These are phyloP conservation scores for Boletus sp. DNA, from an alignment of 1,284 basidiomycete species.

Conservation along the genomic window DNA sequence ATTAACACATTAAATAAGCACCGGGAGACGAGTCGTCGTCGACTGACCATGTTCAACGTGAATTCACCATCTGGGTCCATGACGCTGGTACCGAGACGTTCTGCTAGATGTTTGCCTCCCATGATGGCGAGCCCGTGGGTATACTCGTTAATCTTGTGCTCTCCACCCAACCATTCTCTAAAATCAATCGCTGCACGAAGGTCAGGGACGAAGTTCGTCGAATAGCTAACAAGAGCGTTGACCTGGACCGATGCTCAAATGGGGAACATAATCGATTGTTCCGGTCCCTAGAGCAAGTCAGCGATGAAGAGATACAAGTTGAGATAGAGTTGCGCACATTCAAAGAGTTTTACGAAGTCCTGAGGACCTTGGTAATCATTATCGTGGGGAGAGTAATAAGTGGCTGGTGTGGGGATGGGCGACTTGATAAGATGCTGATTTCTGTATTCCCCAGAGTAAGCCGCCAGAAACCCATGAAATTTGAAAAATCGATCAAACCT, in stretches of 20 bases:
- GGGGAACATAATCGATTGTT: slow-evolving; percentile 56
- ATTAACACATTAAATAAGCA: neutral
- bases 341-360: slow-evolving; percentile 56
- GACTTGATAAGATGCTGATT: slow-evolving; percentile 78
- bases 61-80: slow-evolving; percentile 61
- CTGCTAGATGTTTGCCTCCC: slow-evolving; percentile 65
- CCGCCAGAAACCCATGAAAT: neutral
- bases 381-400: slow-evolving; percentile 48
- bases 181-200: slow-evolving; percentile 62
- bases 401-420: slow-evolving; percentile 68
- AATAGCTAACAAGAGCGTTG: slow-evolving; percentile 9
- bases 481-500: slow-evolving; percentile 42
- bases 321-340: slow-evolving; percentile 41
- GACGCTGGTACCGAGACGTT: slow-evolving; percentile 61
- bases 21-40: neutral
- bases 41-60: slow-evolving; percentile 72
- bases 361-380: slow-evolving; percentile 29
- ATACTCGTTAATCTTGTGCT: slow-evolving; percentile 73
- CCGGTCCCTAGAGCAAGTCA: slow-evolving; percentile 56
- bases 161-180: slow-evolving; percentile 79
- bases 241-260: slow-evolving; percentile 56
- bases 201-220: slow-evolving; percentile 22
- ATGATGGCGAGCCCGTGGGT: slow-evolving; percentile 69
- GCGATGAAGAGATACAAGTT: slow-evolving; percentile 1
- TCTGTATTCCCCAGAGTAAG: slow-evolving; percentile 9